A percentile compares a stretch with the other conserved stretches of the same genome.
These are phyloP conservation scores for Suhomyces taliae DNA, from an alignment of 1,139 yeast species.

Conservation along the genomic window DNA sequence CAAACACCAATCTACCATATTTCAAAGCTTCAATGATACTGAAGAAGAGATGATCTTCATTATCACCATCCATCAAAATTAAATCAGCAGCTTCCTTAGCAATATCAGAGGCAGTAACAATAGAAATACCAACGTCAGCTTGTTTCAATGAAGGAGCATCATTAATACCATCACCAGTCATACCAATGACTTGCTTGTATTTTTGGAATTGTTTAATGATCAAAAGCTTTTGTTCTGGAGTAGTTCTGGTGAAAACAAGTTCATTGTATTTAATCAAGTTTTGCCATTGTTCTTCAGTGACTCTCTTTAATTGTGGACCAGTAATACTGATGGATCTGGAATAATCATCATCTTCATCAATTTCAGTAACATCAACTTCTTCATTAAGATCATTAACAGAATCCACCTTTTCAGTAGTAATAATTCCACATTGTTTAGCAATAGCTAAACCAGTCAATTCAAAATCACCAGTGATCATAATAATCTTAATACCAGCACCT, in stretches of 20 bases:
- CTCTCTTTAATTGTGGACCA: constrained; percentile 36
- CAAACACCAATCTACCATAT: constrained; percentile 52
- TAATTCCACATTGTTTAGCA: constrained; percentile 48
- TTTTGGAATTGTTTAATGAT: constrained; percentile 51
- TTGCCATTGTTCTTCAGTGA: constrained; percentile 48
- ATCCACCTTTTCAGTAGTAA: constrained; percentile 30
- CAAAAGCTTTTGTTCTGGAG: constrained; percentile 53
- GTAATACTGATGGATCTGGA: constrained; percentile 35
- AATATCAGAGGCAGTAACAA: constrained; percentile 53
- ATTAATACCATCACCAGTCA: constrained; percentile 57
- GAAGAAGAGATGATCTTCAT: constrained; percentile 31
- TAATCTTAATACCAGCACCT: constrained; percentile 50
- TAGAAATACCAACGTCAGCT: constrained; percentile 55
- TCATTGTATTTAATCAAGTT: constrained; percentile 36
- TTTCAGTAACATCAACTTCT: constrained; percentile 5
- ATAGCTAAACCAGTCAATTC: constrained; percentile 54
- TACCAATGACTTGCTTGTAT: constrained; percentile 45
- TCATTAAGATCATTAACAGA: constrained; percentile 21
- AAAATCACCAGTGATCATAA: constrained; percentile 59
- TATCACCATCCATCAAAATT: constrained; percentile 34
- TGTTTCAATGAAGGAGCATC: constrained; percentile 54
- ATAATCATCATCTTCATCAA: constrained; percentile 8
- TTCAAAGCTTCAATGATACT: constrained; percentile 50
- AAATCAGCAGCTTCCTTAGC: constrained; percentile 61
- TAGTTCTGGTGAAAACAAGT: constrained; percentile 53